phyloP scores from a whole-genome alignment of 305 asterid genomes.

The Fraxinus xanthoxyloides region DNA sequence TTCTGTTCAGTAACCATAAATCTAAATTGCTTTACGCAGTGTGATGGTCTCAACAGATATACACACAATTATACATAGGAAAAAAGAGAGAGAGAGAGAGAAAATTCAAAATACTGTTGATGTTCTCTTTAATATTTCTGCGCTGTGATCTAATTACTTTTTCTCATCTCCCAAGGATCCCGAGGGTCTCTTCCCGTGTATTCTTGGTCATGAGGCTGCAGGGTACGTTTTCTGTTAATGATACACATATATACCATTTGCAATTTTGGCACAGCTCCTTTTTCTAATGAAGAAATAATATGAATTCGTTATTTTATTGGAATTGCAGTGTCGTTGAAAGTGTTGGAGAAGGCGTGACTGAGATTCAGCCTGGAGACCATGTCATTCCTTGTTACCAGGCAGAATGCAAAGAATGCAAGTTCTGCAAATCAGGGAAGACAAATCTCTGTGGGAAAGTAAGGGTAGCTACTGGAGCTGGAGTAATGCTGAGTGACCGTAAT shows the following conservation, averaged over 20 bases:
- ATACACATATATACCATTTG: background rate
- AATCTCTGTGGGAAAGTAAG: conserved; percentile 98
- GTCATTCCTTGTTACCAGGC: conserved; percentile 99
- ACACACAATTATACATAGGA: background rate
- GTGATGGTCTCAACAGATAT: background rate
- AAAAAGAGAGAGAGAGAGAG: background rate
- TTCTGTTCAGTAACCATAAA: background rate
- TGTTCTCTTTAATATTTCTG: background rate
- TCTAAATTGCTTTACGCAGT: background rate
- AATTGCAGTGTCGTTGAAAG: conserved; percentile 85
- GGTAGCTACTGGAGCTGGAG: conserved; percentile 95
- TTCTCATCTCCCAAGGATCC: conserved; percentile 70
- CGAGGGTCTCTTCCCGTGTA: conserved; percentile 98
- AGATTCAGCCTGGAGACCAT: conserved; percentile 89
- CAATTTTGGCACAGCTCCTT: background rate
- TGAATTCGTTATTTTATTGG: conserved; percentile 8
- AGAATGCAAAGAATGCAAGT: conserved; percentile 95
- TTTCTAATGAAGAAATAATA: background rate
- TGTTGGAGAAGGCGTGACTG: conserved; percentile 96
- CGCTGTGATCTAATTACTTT: conserved; percentile 9
- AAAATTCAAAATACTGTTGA: background rate
- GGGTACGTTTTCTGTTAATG: conserved; percentile 50
- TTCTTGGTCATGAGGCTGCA: conserved; percentile 99
- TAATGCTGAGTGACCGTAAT: conserved; percentile 84
- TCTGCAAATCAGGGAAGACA: conserved; percentile 98